phyloP scores from a whole-genome alignment of 31 red algal species.

The Odonthalia washingtoniensis region DNA sequence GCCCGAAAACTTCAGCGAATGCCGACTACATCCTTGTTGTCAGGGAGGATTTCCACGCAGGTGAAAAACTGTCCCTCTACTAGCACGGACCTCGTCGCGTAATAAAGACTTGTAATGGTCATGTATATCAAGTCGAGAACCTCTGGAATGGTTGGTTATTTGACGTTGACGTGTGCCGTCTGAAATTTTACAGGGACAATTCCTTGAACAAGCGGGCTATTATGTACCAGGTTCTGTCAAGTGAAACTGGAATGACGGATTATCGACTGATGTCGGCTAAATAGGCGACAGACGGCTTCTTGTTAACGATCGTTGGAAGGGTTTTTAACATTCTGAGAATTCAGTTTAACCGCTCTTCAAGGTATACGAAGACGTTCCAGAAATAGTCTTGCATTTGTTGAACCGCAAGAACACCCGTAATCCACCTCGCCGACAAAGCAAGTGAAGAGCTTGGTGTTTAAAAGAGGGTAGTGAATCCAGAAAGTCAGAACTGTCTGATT shows the following conservation, averaged over 20 bases:
- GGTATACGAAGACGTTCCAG: no score
- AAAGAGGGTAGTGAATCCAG: no score
- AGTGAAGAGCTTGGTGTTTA: no score
- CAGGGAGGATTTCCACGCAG: neutral
- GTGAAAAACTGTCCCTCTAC: neutral
- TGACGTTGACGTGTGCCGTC: neutral
- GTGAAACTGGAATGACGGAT: neutral
- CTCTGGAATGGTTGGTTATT: neutral
- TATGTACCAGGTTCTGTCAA: neutral
- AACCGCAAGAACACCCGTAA: no score
- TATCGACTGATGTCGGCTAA: neutral
- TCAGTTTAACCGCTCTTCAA: no score
- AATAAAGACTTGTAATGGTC: neutral
- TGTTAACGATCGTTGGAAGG: no score
- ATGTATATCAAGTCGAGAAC: slow-evolving; percentile 26
- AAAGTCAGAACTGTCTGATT: no score
- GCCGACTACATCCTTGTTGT: slow-evolving; percentile 7
- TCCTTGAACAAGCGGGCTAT: neutral
- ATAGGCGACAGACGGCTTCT: no score
- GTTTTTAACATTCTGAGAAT: no score
- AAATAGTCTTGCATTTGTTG: no score
- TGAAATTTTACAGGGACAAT: neutral
- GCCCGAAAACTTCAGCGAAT: no score
- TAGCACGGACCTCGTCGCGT: neutral
- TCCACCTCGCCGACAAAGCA: no score